Evolutionary conservation across 768 basidiomycete genomes (phyloP).

Genomic region (Rossbeevera mucosa): DNA sequence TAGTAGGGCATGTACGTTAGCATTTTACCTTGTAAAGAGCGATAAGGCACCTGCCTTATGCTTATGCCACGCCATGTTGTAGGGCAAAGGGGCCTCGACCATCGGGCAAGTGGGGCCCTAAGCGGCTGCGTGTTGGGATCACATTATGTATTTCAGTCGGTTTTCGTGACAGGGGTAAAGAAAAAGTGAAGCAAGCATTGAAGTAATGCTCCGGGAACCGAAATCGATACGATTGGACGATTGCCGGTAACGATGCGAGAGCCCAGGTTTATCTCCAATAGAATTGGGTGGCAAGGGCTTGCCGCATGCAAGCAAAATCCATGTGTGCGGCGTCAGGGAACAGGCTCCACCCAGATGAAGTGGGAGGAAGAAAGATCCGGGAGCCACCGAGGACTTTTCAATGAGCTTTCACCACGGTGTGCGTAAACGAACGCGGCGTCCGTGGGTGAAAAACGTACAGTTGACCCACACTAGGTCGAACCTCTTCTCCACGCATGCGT

Average conservation of each 20-base stretch:
- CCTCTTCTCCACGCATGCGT: neutral
- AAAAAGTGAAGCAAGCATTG: neutral
- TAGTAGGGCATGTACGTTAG: conserved; percentile 16
- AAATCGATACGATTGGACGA: neutral
- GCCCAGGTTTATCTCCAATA: neutral
- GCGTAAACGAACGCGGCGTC: conserved; percentile 1
- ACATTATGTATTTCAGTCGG: neutral
- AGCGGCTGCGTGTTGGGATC: conserved; percentile 2
- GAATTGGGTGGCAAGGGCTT: neutral
- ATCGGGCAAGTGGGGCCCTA: conserved; percentile 7
- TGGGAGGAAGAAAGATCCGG: conserved; percentile 1
- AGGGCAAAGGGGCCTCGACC: conserved; percentile 10
- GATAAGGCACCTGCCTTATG: conserved; percentile 6
- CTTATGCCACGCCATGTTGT: neutral
- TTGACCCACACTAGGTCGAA: conserved; percentile 8
- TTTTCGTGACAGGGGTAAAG: neutral
- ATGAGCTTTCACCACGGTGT: neutral
- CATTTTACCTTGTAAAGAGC: conserved; percentile 4
- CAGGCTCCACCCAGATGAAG: conserved; percentile 2
- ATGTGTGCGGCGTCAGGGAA: neutral
- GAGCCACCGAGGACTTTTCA: neutral
- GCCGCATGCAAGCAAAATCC: neutral
- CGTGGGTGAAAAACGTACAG: conserved; percentile 2
- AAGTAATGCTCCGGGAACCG: neutral
- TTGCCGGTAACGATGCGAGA: neutral